A percentile compares a stretch with the other conserved stretches of the same genome.
These are phyloP conservation scores for Geosmithia putterillii DNA, from an alignment of 2,329 filamentous ascomycete species.

Conservation along the genomic window DNA sequence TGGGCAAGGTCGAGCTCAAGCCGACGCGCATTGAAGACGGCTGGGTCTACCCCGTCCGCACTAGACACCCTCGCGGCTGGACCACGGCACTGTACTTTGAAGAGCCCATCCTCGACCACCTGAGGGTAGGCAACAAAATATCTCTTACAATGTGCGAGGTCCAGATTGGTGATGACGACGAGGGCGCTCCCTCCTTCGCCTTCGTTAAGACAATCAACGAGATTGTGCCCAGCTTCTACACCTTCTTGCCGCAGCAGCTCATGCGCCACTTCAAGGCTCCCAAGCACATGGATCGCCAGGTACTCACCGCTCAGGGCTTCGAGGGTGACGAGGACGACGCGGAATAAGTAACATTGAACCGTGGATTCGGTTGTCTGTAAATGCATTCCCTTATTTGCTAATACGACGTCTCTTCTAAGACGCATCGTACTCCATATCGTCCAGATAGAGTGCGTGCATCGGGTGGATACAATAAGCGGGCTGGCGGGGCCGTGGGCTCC, in stretches of 20 bases:
- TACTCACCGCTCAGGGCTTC: conserved; percentile 28
- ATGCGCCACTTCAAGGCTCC: conserved; percentile 57
- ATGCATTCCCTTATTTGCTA: no score
- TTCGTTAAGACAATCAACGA: conserved; percentile 50
- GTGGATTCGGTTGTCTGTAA: no score
- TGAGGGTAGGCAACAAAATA: conserved; percentile 55
- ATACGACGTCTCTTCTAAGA: no score
- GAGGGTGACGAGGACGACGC: conserved; percentile 14
- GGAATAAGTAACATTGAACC: no score
- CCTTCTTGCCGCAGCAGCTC: conserved; percentile 53
- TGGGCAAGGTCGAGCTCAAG: conserved; percentile 32
- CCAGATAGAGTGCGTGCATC: no score
- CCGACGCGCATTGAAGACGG: conserved; percentile 34
- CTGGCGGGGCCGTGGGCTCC: no score
- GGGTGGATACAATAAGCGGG: no score
- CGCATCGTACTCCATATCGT: no score
- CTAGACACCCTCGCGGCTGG: conserved; percentile 5
- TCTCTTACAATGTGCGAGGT: conserved; percentile 42
- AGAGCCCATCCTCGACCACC: conserved; percentile 33
- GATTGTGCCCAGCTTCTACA: conserved; percentile 50
- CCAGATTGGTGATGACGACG: conserved; percentile 34
- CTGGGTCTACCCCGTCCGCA: conserved; percentile 21
- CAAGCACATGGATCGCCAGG: conserved; percentile 25
- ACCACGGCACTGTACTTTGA: conserved; percentile 53
- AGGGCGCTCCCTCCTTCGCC: conserved; percentile 26